Evolutionary conservation across 352 stramenopile genomes (phyloP).

Genomic region (Saprolegnia parasitica): DNA sequence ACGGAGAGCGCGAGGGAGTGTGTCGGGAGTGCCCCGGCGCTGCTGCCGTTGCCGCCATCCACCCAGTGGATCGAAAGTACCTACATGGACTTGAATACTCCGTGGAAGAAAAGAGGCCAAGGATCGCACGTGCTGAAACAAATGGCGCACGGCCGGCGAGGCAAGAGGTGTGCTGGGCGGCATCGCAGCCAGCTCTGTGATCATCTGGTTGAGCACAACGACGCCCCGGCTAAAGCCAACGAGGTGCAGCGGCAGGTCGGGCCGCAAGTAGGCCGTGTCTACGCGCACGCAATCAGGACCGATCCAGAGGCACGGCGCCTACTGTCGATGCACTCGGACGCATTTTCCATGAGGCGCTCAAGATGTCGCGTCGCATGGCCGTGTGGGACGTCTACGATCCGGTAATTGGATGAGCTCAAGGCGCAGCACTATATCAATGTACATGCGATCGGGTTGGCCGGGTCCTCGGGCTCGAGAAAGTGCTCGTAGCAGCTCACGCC

Average conservation of each 20-base stretch:
- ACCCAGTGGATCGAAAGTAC: conserved; percentile 61
- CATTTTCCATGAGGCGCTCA: conserved; percentile 39
- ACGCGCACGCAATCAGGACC: background rate
- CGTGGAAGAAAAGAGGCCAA: too few relatives aligned
- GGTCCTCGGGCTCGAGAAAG: conserved; percentile 1
- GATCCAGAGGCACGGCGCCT: background rate
- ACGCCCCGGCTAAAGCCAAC: conserved; percentile 68
- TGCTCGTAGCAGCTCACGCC: conserved; percentile 51
- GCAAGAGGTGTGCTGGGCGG: conserved; percentile 33
- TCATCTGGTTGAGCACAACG: conserved; percentile 63
- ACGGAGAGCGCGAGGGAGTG: conserved; percentile 36
- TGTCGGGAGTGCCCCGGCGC: conserved; percentile 39
- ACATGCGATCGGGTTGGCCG: too few relatives aligned
- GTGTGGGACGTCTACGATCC: conserved; percentile 34
- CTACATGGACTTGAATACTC: too few relatives aligned
- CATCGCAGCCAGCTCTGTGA: conserved; percentile 53
- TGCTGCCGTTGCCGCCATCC: conserved; percentile 53
- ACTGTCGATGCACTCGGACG: background rate
- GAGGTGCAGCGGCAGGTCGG: conserved; percentile 48
- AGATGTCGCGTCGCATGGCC: conserved; percentile 41
- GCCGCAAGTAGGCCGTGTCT: background rate
- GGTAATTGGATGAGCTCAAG: conserved; percentile 1
- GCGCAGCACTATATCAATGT: background rate
- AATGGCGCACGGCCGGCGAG: background rate
- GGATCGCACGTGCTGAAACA: background rate